These are phyloP conservation scores for Geosiphon pyriformis DNA, from an alignment of 192 early-diverging fungal genomes.

Conservation along the genomic window DNA sequence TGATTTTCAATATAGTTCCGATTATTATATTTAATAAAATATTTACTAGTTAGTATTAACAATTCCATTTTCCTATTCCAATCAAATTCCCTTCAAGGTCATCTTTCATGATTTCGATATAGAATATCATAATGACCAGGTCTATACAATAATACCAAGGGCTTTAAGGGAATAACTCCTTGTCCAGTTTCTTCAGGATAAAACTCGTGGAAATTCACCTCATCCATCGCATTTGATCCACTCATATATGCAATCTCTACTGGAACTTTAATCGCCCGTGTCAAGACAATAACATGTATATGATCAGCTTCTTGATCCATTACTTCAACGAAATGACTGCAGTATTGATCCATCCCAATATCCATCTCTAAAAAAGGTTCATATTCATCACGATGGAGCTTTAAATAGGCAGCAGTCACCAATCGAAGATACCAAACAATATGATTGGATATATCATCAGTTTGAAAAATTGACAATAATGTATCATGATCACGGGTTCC, in stretches of 20 bases:
- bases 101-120: conserved; percentile 38
- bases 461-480: conserved; percentile 46
- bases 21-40: too few species aligned
- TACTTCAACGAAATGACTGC: conserved; percentile 48
- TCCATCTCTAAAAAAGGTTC: conserved; percentile 52
- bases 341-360: conserved; percentile 52
- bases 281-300: conserved; percentile 72
- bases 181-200: conserved; percentile 44
- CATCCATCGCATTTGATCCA: conserved; percentile 42
- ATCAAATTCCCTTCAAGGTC: too few species aligned
- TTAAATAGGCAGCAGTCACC: conserved; percentile 51
- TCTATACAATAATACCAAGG: conserved; percentile 45
- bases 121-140: conserved; percentile 76
- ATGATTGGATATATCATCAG: conserved; percentile 49
- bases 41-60: too few species aligned
- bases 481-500: conserved; percentile 32
- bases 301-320: conserved; percentile 72
- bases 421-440: conserved; percentile 57
- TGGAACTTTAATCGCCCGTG: conserved; percentile 56
- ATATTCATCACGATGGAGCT: conserved; percentile 50
- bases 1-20: too few species aligned
- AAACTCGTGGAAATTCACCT: conserved; percentile 71
- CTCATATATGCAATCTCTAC: conserved; percentile 69
- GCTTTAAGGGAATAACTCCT: conserved; percentile 24
- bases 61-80: too few species aligned